A percentile compares a stretch with the other conserved stretches of the same genome.
Conservation (phyloP, 2,329 filamentous ascomycete species). For the Monilinia aucupariae region DNA sequence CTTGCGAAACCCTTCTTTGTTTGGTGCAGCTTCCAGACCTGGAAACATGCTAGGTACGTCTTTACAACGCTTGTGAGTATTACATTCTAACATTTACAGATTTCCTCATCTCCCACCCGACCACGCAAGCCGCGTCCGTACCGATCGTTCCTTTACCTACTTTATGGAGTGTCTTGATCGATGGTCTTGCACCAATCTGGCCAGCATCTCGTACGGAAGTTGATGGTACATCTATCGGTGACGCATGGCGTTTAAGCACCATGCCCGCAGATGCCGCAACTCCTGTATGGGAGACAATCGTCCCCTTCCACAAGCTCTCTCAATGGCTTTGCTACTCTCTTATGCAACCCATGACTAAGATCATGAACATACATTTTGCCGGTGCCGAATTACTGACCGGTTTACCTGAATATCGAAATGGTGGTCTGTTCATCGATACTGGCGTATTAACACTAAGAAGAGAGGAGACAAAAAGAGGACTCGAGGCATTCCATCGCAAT, state of each 20-base stretch:
- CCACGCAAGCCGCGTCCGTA: constrained; percentile 81
- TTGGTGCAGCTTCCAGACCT: constrained; percentile 76
- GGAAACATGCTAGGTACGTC: constrained; percentile 86
- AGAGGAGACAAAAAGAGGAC: constrained; percentile 62
- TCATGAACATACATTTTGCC: constrained; percentile 75
- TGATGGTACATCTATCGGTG: constrained; percentile 80
- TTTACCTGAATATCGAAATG: constrained; percentile 87
- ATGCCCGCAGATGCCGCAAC: constrained; percentile 56
- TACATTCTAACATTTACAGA: constrained; percentile 48
- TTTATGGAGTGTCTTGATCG: constrained; percentile 86
- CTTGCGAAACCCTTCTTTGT: constrained; percentile 73
- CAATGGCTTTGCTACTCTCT: constrained; percentile 94
- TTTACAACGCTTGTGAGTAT: background rate
- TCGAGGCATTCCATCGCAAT: constrained; percentile 65
- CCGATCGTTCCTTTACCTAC: constrained; percentile 83
- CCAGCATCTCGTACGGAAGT: constrained; percentile 79
- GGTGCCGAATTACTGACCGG: constrained; percentile 79
- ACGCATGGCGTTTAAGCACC: constrained; percentile 85
- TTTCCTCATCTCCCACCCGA: constrained; percentile 85
- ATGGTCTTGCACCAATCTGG: constrained; percentile 83
- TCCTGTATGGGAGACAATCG: constrained; percentile 71
- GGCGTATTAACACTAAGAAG: constrained; percentile 73
- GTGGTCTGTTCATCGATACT: constrained; percentile 79
- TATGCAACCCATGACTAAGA: constrained; percentile 81
- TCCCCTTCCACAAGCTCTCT: constrained; percentile 89